phyloP scores from a whole-genome alignment of 164 flowering plant species.

The Vitis amurensis region DNA sequence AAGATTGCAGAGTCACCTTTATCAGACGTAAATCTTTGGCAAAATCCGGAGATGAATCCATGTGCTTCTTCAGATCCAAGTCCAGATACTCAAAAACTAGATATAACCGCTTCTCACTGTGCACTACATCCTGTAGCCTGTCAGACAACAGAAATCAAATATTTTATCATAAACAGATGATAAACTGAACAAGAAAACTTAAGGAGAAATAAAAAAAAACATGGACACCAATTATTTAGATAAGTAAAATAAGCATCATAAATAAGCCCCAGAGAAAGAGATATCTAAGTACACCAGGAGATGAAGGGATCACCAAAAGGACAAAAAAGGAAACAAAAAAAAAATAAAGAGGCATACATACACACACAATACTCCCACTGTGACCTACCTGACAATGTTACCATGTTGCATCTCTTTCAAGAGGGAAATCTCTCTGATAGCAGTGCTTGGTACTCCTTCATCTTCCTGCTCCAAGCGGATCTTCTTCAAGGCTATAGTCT shows the following conservation, averaged over 20 bases:
- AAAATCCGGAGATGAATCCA: conserved; percentile 92
- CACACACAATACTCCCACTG: not conserved
- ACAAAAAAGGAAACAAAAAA: too few species aligned
- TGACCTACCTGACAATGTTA: conserved; percentile 77
- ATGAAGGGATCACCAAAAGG: too few species aligned
- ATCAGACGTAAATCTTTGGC: conserved; percentile 66
- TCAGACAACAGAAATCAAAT: conserved; percentile 1
- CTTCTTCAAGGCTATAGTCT: conserved; percentile 88
- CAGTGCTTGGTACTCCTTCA: conserved; percentile 96
- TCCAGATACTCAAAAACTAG: conserved; percentile 95
- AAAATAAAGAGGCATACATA: too few species aligned
- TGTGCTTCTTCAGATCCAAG: conserved; percentile 94
- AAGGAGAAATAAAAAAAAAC: not conserved
- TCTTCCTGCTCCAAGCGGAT: conserved; percentile 96
- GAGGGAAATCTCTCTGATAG: conserved; percentile 89
- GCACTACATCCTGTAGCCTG: conserved; percentile 97
- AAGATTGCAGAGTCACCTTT: conserved; percentile 70
- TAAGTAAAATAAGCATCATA: too few species aligned
- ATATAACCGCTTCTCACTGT: conserved; percentile 88
- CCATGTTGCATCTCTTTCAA: conserved; percentile 98
- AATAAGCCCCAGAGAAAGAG: too few species aligned
- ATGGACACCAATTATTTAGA: too few species aligned
- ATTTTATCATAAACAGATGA: not conserved
- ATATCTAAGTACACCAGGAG: too few species aligned
- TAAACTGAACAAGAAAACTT: not conserved